Percentiles rank a stretch among this genome's conserved stretches.
Evolutionary conservation across 176 grass and related monocot genomes (phyloP).

Genomic region (Miscanthus lutarioriparius): DNA sequence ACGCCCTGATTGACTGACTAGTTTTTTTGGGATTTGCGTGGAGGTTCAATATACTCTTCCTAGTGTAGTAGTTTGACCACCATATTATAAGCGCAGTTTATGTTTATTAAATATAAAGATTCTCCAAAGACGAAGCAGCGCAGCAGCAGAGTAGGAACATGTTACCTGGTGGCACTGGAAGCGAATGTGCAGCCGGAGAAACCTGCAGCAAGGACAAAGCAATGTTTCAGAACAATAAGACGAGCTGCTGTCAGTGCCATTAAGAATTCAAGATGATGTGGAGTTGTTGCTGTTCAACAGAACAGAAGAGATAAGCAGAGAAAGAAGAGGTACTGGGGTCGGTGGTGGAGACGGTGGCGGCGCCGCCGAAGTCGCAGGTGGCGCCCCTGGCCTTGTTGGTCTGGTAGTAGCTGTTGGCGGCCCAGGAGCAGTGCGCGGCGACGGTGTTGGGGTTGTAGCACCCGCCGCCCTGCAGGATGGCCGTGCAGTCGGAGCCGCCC

Average conservation of each 20-base stretch:
- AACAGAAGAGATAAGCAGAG: neutral
- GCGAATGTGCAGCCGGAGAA: constrained; percentile 69
- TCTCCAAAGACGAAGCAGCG: neutral
- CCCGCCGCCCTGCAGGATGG: constrained; percentile 44
- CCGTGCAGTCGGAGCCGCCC: constrained; percentile 66
- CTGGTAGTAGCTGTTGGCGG: constrained; percentile 88
- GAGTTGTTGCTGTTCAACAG: neutral
- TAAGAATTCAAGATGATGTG: too few relatives aligned
- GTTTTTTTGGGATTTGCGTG: too few relatives aligned
- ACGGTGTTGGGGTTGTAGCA: constrained; percentile 81
- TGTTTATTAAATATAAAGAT: neutral
- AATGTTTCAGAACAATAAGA: neutral
- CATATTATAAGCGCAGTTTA: neutral
- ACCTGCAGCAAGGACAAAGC: constrained; percentile 43
- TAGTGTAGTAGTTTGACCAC: constrained; percentile 17
- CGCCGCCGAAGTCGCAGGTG: constrained; percentile 72
- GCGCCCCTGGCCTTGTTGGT: constrained; percentile 59
- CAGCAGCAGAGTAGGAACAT: too few relatives aligned
- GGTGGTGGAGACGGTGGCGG: constrained; percentile 58
- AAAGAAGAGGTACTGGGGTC: constrained; percentile 63
- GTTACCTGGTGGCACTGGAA: constrained; percentile 71
- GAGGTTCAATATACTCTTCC: too few relatives aligned
- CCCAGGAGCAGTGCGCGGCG: constrained; percentile 80
- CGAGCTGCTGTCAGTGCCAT: too few relatives aligned
- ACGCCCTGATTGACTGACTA: too few relatives aligned